A percentile compares a stretch with the other conserved stretches of the same genome.
phyloP scores from a whole-genome alignment of 2,329 filamentous ascomycete genomes.

The Tolypocladium ovalisporum region DNA sequence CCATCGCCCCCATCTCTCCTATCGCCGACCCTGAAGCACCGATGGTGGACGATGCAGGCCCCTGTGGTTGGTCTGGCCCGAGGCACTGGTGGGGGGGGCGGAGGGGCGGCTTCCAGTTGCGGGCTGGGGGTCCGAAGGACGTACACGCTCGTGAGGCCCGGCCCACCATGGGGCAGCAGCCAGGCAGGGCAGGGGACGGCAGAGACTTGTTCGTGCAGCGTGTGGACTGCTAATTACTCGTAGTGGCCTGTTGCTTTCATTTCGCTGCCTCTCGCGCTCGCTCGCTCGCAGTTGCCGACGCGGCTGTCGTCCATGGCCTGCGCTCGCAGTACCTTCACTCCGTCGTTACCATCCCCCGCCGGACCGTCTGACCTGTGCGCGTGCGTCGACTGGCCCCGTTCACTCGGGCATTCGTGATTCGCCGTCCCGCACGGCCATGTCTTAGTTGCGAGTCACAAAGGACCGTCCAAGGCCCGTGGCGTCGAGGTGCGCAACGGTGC shows the following conservation, averaged over 20 bases:
- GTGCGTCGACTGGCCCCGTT: too few species aligned
- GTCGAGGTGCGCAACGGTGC: conserved; percentile 5
- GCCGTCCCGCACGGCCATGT: conserved; percentile 1
- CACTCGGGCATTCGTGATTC: neutral
- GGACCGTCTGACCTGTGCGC: neutral
- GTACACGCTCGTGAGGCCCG: neutral
- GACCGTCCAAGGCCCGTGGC: neutral
- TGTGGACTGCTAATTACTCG: neutral
- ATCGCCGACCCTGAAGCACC: conserved; percentile 5
- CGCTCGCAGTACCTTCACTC: neutral
- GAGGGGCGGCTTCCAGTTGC: neutral
- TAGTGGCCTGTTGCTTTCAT: neutral
- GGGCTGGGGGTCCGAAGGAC: neutral
- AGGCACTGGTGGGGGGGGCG: neutral
- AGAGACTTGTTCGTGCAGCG: neutral
- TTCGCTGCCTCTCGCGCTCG: too few species aligned
- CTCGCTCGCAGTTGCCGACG: neutral
- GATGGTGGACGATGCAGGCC: neutral
- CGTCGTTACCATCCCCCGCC: neutral
- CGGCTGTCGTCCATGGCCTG: neutral
- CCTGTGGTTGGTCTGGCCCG: neutral
- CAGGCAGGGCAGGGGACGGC: neutral
- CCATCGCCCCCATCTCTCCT: conserved; percentile 6
- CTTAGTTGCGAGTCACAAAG: neutral
- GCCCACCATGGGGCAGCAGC: neutral